Conservation (phyloP, 192 early-diverging fungal genomes). For the Chytriomyces sp. region DNA sequence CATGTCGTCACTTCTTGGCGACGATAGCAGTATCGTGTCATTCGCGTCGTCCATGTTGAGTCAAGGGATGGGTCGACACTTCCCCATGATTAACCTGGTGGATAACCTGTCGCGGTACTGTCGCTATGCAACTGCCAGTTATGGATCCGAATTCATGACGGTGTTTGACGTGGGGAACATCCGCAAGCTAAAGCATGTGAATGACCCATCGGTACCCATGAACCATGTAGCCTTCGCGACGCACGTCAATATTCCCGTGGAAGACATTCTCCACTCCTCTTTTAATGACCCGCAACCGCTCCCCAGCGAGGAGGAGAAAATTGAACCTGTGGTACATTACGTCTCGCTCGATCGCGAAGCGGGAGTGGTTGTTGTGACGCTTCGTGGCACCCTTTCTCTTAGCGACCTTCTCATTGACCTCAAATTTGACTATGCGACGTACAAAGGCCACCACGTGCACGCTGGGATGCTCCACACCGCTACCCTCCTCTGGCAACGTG, state of each 20-base stretch:
- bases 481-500: slow-evolving; percentile 33
- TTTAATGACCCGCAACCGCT: neutral
- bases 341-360: slow-evolving; percentile 48
- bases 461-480: slow-evolving; percentile 46
- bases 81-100: slow-evolving; percentile 27
- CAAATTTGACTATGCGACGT: slow-evolving; percentile 39
- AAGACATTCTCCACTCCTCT: slow-evolving; percentile 52
- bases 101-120: slow-evolving; percentile 43
- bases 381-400: slow-evolving; percentile 54
- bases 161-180: slow-evolving; percentile 44
- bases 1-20: neutral
- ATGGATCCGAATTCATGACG: slow-evolving; percentile 40
- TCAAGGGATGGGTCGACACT: slow-evolving; percentile 32
- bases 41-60: neutral
- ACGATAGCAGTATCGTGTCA: neutral
- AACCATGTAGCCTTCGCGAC: slow-evolving; percentile 55
- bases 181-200: slow-evolving; percentile 37
- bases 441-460: slow-evolving; percentile 37
- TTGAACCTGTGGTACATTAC: slow-evolving; percentile 51
- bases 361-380: slow-evolving; percentile 43
- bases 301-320: slow-evolving; percentile 9
- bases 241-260: slow-evolving; percentile 49
- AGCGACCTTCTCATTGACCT: slow-evolving; percentile 48
- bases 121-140: slow-evolving; percentile 49
- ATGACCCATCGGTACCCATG: slow-evolving; percentile 35